Percentiles rank a stretch among this genome's conserved stretches.
These are phyloP conservation scores for Teratosphaeria destructans DNA, from an alignment of 2,329 filamentous ascomycete genomes.

Conservation along the genomic window DNA sequence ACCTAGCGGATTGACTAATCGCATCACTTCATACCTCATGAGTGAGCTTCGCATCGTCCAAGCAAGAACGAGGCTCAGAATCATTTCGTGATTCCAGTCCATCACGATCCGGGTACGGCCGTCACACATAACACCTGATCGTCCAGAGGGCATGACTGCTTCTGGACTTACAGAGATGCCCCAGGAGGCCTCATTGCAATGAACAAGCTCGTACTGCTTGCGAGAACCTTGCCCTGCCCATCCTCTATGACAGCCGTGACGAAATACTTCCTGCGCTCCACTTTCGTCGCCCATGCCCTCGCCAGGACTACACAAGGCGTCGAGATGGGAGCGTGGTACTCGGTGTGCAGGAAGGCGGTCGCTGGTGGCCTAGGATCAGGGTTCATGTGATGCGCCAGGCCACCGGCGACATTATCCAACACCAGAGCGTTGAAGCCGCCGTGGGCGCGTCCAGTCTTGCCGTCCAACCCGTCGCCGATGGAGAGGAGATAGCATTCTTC, in stretches of 20 bases:
- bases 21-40: too few relatives aligned
- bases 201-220: constrained; percentile 13
- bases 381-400: background rate
- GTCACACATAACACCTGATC: too few relatives aligned
- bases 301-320: constrained; percentile 13
- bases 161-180: background rate
- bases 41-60: too few relatives aligned
- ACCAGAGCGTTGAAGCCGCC: constrained; percentile 14
- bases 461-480: constrained; percentile 12
- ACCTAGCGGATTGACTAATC: too few relatives aligned
- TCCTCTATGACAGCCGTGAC: constrained; percentile 11
- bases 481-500: constrained; percentile 14
- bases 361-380: constrained; percentile 7
- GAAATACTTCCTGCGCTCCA: constrained; percentile 12
- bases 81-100: too few relatives aligned
- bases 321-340: constrained; percentile 13
- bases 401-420: constrained; percentile 12
- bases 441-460: constrained; percentile 13
- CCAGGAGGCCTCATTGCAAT: background rate
- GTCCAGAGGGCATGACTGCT: too few relatives aligned
- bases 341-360: constrained; percentile 14
- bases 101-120: too few relatives aligned
- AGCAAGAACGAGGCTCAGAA: too few relatives aligned
- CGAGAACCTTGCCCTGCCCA: constrained; percentile 8
- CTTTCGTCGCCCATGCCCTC: constrained; percentile 10